These are phyloP conservation scores for Argentina anserina DNA, from an alignment of 306 rosid genomes.

Conservation along the genomic window DNA sequence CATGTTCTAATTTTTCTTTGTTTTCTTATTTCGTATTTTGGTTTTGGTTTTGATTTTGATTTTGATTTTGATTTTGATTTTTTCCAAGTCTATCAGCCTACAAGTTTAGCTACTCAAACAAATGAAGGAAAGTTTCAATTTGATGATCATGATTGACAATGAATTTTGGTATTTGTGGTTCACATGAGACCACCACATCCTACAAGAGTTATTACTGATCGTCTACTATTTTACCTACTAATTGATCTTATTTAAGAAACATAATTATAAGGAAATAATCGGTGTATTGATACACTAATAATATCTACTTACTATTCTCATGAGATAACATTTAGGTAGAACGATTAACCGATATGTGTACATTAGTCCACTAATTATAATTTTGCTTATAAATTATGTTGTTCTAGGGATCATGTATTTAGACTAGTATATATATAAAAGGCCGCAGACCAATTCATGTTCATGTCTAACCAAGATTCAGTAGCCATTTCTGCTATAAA, in stretches of 20 bases:
- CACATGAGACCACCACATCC: background rate
- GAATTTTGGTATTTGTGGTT: background rate
- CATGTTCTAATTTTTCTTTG: background rate
- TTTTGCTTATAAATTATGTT: background rate
- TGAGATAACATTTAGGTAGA: background rate
- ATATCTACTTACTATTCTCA: background rate
- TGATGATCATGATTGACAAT: background rate
- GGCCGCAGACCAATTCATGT: slow-evolving; percentile 15
- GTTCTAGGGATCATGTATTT: background rate
- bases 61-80: background rate
- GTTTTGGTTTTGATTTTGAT: background rate
- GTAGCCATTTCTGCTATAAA: slow-evolving; percentile 28
- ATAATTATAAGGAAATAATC: background rate
- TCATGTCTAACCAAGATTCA: slow-evolving; percentile 21
- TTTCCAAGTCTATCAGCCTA: background rate
- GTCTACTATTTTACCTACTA: background rate
- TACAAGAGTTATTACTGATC: background rate
- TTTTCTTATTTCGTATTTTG: no score
- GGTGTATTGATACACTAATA: background rate
- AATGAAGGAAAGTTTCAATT: background rate
- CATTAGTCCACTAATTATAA: background rate
- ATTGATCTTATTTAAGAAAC: background rate
- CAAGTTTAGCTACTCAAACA: background rate
- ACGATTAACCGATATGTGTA: background rate
- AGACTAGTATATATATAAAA: slow-evolving; percentile 5